phyloP scores from a whole-genome alignment of 2,329 filamentous ascomycete genomes.

The Fusarium hainanense region DNA sequence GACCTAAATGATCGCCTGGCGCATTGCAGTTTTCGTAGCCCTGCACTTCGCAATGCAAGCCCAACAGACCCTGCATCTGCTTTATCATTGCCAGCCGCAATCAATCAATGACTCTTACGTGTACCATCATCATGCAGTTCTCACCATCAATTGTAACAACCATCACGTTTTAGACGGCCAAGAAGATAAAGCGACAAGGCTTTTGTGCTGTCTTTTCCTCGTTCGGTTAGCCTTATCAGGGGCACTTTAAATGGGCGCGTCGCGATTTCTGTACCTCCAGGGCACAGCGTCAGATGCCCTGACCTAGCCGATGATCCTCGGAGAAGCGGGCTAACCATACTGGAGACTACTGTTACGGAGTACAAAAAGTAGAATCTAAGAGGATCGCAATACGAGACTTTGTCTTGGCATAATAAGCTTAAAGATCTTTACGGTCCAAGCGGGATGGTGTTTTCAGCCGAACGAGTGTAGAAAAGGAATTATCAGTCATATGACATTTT shows the following conservation, averaged over 20 bases:
- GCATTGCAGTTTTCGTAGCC: neutral
- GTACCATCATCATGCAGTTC: neutral
- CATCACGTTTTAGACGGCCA: neutral
- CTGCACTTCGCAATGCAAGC: neutral
- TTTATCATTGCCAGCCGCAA: neutral
- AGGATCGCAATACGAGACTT: conserved; percentile 6
- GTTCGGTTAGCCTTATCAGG: neutral
- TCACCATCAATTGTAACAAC: neutral
- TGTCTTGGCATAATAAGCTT: conserved; percentile 24
- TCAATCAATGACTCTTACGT: conserved; percentile 5
- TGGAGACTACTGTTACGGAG: neutral
- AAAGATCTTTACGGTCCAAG: neutral
- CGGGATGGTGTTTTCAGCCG: neutral
- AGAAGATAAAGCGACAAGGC: neutral
- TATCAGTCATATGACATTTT: neutral
- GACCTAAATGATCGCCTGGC: neutral
- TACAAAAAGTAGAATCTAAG: neutral
- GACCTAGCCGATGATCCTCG: neutral
- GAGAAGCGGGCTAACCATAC: neutral
- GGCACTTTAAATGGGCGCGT: neutral
- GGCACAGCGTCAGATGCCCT: conserved; percentile 13
- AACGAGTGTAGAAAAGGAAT: neutral
- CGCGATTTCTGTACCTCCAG: conserved; percentile 11
- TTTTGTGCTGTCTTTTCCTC: neutral
- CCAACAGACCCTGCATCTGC: neutral